Conservation (phyloP, 768 basidiomycete species). For the Suillus subalutaceus region DNA sequence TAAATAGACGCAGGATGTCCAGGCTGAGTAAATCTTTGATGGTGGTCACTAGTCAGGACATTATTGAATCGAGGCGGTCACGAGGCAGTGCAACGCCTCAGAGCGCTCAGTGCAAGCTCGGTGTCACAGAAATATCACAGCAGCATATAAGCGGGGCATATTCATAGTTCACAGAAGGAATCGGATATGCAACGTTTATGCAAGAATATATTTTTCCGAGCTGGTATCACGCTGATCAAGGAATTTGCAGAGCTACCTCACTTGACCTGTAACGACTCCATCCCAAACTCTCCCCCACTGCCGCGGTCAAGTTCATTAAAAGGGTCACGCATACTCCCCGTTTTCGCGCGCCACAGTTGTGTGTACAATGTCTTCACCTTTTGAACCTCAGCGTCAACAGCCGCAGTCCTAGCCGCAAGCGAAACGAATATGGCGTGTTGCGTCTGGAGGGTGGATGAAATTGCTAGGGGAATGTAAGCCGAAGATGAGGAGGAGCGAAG, state of each 20-base stretch:
- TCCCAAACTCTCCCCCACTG: slow-evolving; percentile 45
- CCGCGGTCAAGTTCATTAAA: slow-evolving; percentile 59
- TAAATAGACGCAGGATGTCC: neutral
- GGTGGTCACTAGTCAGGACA: neutral
- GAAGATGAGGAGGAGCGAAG: slow-evolving; percentile 5
- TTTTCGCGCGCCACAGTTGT: slow-evolving; percentile 77
- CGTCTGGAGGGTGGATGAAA: slow-evolving; percentile 75
- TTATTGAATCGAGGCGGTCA: too few relatives aligned
- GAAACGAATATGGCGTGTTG: slow-evolving; percentile 79
- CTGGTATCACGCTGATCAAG: neutral
- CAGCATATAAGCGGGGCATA: neutral
- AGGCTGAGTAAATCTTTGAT: neutral
- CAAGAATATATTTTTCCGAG: neutral
- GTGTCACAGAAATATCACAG: neutral
- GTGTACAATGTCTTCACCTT: slow-evolving; percentile 77
- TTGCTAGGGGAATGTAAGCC: slow-evolving; percentile 45
- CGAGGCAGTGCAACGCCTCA: neutral
- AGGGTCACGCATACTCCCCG: slow-evolving; percentile 82
- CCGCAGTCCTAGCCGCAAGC: slow-evolving; percentile 76
- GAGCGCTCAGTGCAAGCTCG: neutral
- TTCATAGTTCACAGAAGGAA: neutral
- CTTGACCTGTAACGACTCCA: slow-evolving; percentile 33
- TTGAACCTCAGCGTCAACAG: slow-evolving; percentile 72
- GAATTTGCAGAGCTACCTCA: slow-evolving; percentile 12
- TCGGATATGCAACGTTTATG: neutral